phyloP scores from a whole-genome alignment of 495 filamentous ascomycete genomes.

The Extremus antarcticus region DNA sequence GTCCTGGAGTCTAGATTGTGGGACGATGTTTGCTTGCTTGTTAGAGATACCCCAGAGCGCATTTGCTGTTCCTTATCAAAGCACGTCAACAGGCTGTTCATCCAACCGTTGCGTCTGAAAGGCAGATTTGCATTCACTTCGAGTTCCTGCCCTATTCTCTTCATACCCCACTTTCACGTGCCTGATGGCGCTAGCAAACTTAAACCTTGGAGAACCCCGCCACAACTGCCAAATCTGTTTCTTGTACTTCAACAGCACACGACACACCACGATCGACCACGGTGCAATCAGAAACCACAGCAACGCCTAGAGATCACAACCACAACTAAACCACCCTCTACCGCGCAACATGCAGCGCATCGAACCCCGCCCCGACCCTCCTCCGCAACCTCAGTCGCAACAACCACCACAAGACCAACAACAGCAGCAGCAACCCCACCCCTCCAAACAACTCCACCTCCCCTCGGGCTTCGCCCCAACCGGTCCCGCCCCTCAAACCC shows the following conservation, averaged over 20 bases:
- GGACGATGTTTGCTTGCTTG: not conserved
- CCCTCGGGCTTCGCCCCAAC: constrained; percentile 18
- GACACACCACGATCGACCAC: not conserved
- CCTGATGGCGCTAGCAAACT: not conserved
- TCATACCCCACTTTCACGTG: not conserved
- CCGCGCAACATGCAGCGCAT: constrained; percentile 13
- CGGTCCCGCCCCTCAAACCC: constrained; percentile 26
- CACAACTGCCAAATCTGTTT: not conserved
- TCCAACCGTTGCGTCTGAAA: no score
- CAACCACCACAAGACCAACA: not conserved
- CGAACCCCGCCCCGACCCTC: constrained; percentile 4
- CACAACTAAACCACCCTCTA: no score
- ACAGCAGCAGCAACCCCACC: not conserved
- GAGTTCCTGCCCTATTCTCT: not conserved
- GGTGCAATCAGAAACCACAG: no score
- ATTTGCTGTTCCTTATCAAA: not conserved
- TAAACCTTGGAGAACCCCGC: not conserved
- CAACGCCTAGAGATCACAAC: no score
- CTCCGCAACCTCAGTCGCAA: not conserved
- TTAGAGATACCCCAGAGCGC: constrained; percentile 3
- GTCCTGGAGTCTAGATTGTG: not conserved
- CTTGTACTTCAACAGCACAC: not conserved
- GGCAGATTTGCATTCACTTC: no score
- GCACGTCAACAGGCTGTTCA: not conserved
- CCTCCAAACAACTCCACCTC: not conserved